These are phyloP conservation scores for Aciculosporium take DNA, from an alignment of 2,329 filamentous ascomycete species.

Conservation along the genomic window DNA sequence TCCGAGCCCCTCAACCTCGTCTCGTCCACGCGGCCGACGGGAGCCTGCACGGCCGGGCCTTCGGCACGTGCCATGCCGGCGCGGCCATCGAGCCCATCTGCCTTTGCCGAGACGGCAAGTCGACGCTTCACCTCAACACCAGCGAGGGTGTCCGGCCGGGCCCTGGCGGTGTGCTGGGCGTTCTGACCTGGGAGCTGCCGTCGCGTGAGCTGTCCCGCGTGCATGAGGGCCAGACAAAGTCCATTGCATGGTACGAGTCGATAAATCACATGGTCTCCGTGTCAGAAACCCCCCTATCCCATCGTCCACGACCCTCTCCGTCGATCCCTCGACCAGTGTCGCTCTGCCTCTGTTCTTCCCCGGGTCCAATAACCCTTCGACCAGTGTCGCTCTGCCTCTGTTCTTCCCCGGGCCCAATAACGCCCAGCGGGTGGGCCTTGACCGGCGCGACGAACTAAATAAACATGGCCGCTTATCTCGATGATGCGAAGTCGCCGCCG, in stretches of 20 bases:
- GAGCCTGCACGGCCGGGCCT: constrained; percentile 7
- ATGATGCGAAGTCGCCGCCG: constrained; percentile 10
- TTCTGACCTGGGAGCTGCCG: constrained; percentile 7
- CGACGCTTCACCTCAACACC: constrained; percentile 9
- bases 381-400: constrained; percentile 10
- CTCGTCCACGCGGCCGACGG: constrained; percentile 7
- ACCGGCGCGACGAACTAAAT: constrained; percentile 9
- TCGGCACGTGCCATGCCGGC: constrained; percentile 10
- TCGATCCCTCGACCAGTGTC: constrained; percentile 12
- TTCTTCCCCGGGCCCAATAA: constrained; percentile 10
- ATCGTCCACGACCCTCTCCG: constrained; percentile 8
- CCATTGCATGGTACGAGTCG: too few relatives aligned
- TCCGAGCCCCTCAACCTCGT: constrained; percentile 12
- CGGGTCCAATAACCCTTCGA: constrained; percentile 9
- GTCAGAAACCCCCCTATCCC: constrained; percentile 1
- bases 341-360: constrained; percentile 10
- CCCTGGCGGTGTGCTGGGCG: constrained; percentile 5
- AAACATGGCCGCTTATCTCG: constrained; percentile 10
- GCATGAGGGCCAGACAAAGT: too few relatives aligned
- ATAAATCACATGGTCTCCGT: too few relatives aligned
- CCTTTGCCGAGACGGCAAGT: background rate
- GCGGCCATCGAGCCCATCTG: constrained; percentile 12
- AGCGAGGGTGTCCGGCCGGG: constrained; percentile 6
- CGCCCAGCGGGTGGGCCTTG: constrained; percentile 13
- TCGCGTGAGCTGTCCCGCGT: background rate